These are phyloP conservation scores for Juncus inflexus DNA, from an alignment of 176 grass and related monocot genomes.

Conservation along the genomic window DNA sequence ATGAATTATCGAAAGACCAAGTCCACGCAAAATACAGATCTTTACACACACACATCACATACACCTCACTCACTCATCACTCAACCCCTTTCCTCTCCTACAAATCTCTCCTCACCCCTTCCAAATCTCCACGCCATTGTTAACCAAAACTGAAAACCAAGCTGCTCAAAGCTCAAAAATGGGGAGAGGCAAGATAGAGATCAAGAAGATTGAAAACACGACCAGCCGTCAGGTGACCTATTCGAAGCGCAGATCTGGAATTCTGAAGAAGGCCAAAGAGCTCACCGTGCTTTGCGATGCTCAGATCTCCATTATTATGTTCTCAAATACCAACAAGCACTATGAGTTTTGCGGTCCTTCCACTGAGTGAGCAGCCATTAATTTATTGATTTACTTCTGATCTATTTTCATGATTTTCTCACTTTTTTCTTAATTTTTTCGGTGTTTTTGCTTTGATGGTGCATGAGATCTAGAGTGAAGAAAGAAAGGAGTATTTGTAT, in stretches of 20 bases:
- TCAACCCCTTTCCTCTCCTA: constrained; percentile 15
- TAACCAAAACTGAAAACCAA: not conserved
- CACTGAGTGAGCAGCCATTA: constrained; percentile 44
- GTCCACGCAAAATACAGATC: not conserved
- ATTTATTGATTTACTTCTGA: not conserved
- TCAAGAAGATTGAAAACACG: constrained; percentile 98
- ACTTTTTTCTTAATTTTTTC: not conserved
- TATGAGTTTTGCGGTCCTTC: constrained; percentile 87
- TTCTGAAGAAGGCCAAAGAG: constrained; percentile 96
- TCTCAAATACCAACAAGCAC: constrained; percentile 91
- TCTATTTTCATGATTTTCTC: not conserved
- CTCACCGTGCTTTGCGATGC: constrained; percentile 98
- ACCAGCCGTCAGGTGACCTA: constrained; percentile 95
- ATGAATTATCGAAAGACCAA: not conserved
- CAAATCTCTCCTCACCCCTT: constrained; percentile 2
- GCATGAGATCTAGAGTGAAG: not conserved
- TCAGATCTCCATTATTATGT: constrained; percentile 92
- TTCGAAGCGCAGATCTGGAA: constrained; percentile 88
- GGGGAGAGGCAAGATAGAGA: constrained; percentile 99
- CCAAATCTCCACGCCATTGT: not conserved
- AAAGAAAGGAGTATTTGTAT: not conserved
- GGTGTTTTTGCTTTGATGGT: not conserved
- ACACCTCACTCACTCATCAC: not conserved
- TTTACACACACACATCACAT: no score
- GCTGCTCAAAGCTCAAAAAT: constrained; percentile 18